phyloP scores from a whole-genome alignment of 768 basidiomycete genomes.

The Gymnopilus dilepis region DNA sequence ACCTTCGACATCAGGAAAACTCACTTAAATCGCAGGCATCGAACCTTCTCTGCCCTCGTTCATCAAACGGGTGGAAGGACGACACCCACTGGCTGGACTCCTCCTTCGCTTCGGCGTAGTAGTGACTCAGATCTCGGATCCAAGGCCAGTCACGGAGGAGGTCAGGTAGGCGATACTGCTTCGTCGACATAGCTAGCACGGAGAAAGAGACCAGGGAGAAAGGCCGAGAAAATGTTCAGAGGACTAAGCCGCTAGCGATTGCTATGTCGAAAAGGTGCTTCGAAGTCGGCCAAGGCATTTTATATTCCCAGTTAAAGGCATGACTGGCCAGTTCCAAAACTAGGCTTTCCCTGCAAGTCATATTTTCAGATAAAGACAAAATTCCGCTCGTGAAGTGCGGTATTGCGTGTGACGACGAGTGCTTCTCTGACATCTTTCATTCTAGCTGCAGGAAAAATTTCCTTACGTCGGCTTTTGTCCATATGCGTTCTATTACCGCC shows the following conservation, averaged over 20 bases:
- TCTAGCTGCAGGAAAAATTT: constrained; percentile 6
- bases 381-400: constrained; percentile 4
- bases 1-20: constrained; percentile 5
- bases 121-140: constrained; percentile 43
- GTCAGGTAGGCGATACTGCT: constrained; percentile 25
- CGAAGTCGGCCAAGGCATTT: not conserved
- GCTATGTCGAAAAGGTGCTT: not conserved
- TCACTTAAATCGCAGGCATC: constrained; percentile 29
- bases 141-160: constrained; percentile 50
- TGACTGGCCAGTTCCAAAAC: not conserved
- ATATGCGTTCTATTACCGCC: not conserved
- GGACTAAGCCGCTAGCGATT: not conserved
- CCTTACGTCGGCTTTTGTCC: not conserved
- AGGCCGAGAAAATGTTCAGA: too few relatives aligned
- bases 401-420: not conserved
- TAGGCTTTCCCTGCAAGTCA: constrained; percentile 5
- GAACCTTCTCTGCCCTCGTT: constrained; percentile 27
- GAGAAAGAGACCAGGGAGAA: too few relatives aligned
- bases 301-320: not conserved
- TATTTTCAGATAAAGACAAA: not conserved
- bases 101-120: constrained; percentile 33
- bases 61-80: constrained; percentile 27
- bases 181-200: constrained; percentile 4
- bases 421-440: constrained; percentile 14
- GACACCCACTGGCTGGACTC: constrained; percentile 30